Evolutionary conservation across 78 protist genomes (phyloP).

Genomic region (Polysphondylium violaceum): DNA sequence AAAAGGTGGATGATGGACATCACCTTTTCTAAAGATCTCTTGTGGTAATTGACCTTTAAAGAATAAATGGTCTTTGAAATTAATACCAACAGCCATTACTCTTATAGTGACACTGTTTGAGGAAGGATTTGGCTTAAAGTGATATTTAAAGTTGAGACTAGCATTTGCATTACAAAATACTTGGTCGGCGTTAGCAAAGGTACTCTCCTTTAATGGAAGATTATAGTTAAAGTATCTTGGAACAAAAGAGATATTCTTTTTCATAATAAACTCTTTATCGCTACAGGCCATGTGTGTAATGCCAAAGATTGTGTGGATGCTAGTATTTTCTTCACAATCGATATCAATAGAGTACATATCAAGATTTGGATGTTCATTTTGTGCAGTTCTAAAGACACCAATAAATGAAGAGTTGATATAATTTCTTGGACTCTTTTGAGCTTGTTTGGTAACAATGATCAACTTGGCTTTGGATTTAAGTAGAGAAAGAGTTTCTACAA

Average conservation of each 20-base stretch:
- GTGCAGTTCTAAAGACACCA: conserved; percentile 30
- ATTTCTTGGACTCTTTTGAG: background rate
- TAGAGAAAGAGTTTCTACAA: too few species aligned
- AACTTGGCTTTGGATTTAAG: too few species aligned
- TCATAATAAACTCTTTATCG: conserved; percentile 1
- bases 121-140: too few species aligned
- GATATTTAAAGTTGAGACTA: too few species aligned
- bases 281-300: too few species aligned
- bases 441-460: conserved; percentile 11
- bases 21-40: conserved; percentile 59
- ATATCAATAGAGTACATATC: conserved; percentile 8
- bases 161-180: too few species aligned
- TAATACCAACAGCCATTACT: conserved; percentile 41
- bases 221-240: conserved; percentile 9
- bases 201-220: too few species aligned
- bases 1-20: conserved; percentile 57
- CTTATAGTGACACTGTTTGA: too few species aligned
- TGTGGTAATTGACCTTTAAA: conserved; percentile 36
- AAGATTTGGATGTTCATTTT: conserved; percentile 25
- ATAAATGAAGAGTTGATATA: conserved; percentile 24
- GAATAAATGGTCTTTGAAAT: conserved; percentile 64
- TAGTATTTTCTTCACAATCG: conserved; percentile 10
- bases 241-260: background rate
- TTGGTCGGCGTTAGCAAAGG: too few species aligned
- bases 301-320: too few species aligned